Conservation (phyloP, 2,329 filamentous ascomycete species). For the Coccinonectria pachysandricola region DNA sequence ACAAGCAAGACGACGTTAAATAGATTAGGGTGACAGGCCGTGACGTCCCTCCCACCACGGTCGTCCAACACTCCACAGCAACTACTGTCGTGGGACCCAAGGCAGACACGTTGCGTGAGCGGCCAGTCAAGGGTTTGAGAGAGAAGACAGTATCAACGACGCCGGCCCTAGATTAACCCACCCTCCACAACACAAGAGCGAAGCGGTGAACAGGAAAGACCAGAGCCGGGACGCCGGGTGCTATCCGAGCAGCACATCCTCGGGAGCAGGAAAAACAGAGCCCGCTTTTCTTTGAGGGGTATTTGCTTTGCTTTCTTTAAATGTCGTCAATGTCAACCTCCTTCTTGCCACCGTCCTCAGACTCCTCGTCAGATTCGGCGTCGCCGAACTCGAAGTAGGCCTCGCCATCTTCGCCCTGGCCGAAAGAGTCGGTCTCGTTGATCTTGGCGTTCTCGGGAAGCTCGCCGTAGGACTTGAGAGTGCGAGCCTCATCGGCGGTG, state of each 20-base stretch:
- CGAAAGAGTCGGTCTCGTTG: conserved; percentile 96
- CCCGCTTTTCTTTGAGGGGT: too few species aligned
- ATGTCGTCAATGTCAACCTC: conserved; percentile 96
- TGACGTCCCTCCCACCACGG: conserved; percentile 55
- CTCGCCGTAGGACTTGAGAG: conserved; percentile 94
- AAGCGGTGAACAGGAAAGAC: too few species aligned
- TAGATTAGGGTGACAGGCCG: conserved; percentile 26
- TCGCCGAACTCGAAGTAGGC: conserved; percentile 99
- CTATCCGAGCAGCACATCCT: too few species aligned
- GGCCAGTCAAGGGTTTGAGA: conserved; percentile 35
- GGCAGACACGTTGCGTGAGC: conserved; percentile 4
- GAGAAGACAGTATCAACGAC: conserved; percentile 52
- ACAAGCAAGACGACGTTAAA: conserved; percentile 13
- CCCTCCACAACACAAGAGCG: too few species aligned
- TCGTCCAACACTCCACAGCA: conserved; percentile 27
- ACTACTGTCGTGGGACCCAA: conserved; percentile 37
- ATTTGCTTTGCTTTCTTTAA: too few species aligned
- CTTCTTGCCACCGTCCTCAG: conserved; percentile 52
- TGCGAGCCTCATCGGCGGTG: conserved; percentile 88
- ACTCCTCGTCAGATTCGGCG: conserved; percentile 55
- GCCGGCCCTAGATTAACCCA: conserved; percentile 5
- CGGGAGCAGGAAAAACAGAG: too few species aligned
- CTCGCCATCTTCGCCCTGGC: conserved; percentile 86
- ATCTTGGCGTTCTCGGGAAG: conserved; percentile 97
- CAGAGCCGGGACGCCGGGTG: conserved; percentile 13